Evolutionary conservation across 2,329 filamentous ascomycete genomes (phyloP).

Genomic region (Zelopaecilomyces penicillatus): DNA sequence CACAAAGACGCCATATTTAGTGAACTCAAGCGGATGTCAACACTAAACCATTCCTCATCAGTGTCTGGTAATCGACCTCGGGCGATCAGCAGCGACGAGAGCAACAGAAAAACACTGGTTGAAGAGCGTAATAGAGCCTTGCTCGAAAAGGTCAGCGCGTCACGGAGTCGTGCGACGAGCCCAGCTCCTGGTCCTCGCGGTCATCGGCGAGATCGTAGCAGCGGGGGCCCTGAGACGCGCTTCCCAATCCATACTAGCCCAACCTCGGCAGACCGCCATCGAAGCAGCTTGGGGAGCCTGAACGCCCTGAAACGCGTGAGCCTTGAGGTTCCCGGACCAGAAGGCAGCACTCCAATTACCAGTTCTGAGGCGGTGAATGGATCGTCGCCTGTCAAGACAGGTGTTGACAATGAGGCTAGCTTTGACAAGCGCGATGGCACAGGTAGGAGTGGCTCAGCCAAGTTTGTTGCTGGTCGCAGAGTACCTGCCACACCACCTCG

Average conservation of each 20-base stretch:
- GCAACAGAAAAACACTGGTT: constrained; percentile 86
- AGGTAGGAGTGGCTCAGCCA: constrained; percentile 35
- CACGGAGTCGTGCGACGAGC: constrained; percentile 65
- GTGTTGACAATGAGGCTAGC: constrained; percentile 11
- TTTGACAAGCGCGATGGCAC: constrained; percentile 58
- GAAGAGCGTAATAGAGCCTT: constrained; percentile 84
- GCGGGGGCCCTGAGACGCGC: constrained; percentile 62
- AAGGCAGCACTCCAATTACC: constrained; percentile 23
- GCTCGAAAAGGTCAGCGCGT: constrained; percentile 54
- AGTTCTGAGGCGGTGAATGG: constrained; percentile 38
- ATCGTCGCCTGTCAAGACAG: constrained; percentile 16
- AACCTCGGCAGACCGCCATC: constrained; percentile 45
- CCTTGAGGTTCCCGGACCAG: constrained; percentile 69
- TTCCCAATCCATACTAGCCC: constrained; percentile 74
- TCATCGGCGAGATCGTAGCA: constrained; percentile 76
- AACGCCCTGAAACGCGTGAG: constrained; percentile 53
- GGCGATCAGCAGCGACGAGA: constrained; percentile 91
- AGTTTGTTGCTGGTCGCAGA: constrained; percentile 44
- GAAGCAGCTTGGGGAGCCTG: constrained; percentile 42
- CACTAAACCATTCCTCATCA: constrained; percentile 57
- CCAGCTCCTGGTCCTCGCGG: constrained; percentile 54
- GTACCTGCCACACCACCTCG: constrained; percentile 23
- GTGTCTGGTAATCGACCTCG: constrained; percentile 56
- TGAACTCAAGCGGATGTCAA: constrained; percentile 85
- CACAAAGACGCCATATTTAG: constrained; percentile 95